Evolutionary conservation across 306 rosid species (phyloP), one percentile per base, ranked within the genome.

Genomic region (Medicago arabica): DNA sequence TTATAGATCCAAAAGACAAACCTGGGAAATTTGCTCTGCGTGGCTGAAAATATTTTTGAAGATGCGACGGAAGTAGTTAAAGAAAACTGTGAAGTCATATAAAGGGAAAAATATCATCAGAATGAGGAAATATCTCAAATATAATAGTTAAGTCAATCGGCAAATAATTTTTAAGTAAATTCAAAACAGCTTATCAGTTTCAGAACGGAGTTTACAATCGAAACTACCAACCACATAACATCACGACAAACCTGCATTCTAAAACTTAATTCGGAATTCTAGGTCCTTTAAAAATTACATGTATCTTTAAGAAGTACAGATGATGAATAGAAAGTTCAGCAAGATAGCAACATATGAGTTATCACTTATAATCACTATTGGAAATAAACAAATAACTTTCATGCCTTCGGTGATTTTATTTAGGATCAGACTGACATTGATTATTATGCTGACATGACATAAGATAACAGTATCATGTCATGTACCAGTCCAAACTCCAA

Each of bases 11-110:
- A 69, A 60, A 69, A 60, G 80, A 69, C 66, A 34, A 71, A 94
- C 98, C 97, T 94, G 97, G 67, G 98, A 90, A 79, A 94, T 94
- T 88, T 94, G 97, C 85, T 94, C 98, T 1, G 97, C 93, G 4
- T 94, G 98, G 82, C 81, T 88, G 80, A 94, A 92, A 74, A 94
- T 91, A 85, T 94, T 94, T 81, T 89, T 94, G 95, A 94, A 94
- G 80, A 94, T 90, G 73, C 93, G 92, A 62, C 96, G 88, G 74
- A 94, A 87, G 85, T 90, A 94, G 79, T 88, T 83, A 87, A 91
- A 92, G 83, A 90, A 88, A 71, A 90, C 98, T 94, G 98, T 78
- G 79, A 34, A 64, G 57, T 31, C 46, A 78, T 68, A 78, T 53
- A 72, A 7, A 25, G 51, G 61, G n/a, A 34, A 67, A 36, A 34